A percentile compares a stretch with the other conserved stretches of the same genome.
Evolutionary conservation across 2,329 filamentous ascomycete genomes (phyloP).

Genomic region (Claviceps sp.): DNA sequence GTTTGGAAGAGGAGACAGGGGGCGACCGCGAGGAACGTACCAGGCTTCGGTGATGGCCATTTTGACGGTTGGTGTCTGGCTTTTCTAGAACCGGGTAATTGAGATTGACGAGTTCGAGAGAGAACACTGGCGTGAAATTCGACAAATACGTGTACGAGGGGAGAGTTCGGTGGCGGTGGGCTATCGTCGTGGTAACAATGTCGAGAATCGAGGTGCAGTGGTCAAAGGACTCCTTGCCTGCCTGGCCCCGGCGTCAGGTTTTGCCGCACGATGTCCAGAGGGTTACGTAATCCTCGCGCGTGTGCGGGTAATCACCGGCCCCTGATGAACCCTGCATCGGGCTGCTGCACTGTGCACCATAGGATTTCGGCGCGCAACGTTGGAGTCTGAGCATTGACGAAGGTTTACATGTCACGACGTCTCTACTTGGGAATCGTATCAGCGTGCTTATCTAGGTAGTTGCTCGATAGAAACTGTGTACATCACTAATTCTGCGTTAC

Average conservation of each 20-base stretch:
- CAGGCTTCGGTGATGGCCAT: constrained; percentile 67
- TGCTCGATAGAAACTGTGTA: no score
- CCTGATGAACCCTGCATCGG: background rate
- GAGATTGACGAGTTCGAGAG: constrained; percentile 3
- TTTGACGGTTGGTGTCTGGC: constrained; percentile 28
- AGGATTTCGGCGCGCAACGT: no score
- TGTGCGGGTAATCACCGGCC: constrained; percentile 1
- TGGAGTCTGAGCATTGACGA: no score
- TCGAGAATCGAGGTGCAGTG: constrained; percentile 16
- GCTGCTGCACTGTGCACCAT: background rate
- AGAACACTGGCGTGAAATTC: constrained; percentile 1
- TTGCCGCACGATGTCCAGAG: constrained; percentile 19
- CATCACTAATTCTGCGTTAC: no score
- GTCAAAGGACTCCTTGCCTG: constrained; percentile 26
- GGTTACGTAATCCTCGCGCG: constrained; percentile 3
- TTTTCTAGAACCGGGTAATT: constrained; percentile 8
- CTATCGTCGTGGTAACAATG: constrained; percentile 9
- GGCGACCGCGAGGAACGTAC: constrained; percentile 43
- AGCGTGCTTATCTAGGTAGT: no score
- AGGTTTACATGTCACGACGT: no score
- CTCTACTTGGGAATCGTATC: no score
- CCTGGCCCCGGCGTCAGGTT: constrained; percentile 26
- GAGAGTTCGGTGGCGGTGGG: constrained; percentile 14
- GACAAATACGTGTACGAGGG: constrained; percentile 8
- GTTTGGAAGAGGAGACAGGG: constrained; percentile 15